Evolutionary conservation across 2,329 filamentous ascomycete genomes (phyloP).

Genomic region (Colletotrichum brevisporum): DNA sequence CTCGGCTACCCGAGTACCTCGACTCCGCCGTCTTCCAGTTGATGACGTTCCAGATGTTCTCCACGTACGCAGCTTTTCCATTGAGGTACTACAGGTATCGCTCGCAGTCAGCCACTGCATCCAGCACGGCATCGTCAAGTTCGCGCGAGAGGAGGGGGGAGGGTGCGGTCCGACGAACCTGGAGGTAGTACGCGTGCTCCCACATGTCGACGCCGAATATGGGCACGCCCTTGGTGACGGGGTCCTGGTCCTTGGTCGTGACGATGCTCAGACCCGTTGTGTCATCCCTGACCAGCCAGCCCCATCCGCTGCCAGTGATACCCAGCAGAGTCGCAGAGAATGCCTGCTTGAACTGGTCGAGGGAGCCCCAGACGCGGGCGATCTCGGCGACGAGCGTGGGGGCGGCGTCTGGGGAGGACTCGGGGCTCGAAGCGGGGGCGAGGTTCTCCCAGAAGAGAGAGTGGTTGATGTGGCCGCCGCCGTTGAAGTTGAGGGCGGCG

Average conservation of each 20-base stretch:
- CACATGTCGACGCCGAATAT: constrained; percentile 90
- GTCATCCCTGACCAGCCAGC: constrained; percentile 82
- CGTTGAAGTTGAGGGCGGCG: constrained; percentile 85
- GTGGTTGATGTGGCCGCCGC: constrained; percentile 94
- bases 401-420: constrained; percentile 69
- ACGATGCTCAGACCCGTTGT: constrained; percentile 75
- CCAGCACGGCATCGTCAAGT: background rate
- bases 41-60: constrained; percentile 83
- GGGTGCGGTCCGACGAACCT: constrained; percentile 60
- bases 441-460: constrained; percentile 93
- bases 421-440: constrained; percentile 69
- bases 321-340: constrained; percentile 77
- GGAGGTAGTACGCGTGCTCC: constrained; percentile 94
- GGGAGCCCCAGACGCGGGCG: constrained; percentile 75
- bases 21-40: constrained; percentile 82
- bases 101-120: constrained; percentile 30
- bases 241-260: constrained; percentile 90
- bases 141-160: background rate
- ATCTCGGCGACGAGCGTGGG: constrained; percentile 75
- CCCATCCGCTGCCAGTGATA: constrained; percentile 90
- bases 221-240: constrained; percentile 74
- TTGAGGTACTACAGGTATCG: constrained; percentile 76
- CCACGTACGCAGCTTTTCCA: constrained; percentile 80
- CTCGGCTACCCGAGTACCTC: constrained; percentile 67
- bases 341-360: constrained; percentile 74